Evolutionary conservation across 768 basidiomycete species (phyloP).

Genomic region (Amanita pseudoporphyria): DNA sequence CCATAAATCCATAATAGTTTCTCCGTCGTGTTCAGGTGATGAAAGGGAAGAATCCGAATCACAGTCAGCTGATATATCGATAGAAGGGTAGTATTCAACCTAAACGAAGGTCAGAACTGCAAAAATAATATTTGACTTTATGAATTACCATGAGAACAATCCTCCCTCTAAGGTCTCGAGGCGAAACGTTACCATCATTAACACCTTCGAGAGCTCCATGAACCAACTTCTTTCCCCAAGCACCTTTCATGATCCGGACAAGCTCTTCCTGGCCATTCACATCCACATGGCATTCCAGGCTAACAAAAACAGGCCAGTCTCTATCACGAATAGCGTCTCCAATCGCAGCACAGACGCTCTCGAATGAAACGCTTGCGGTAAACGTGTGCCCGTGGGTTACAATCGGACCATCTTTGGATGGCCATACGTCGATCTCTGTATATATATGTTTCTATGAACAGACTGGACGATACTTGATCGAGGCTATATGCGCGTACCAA

Average conservation of each 20-base stretch:
- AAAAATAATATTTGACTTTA: not conserved
- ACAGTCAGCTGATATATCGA: slow-evolving; percentile 14
- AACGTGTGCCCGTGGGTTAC: slow-evolving; percentile 58
- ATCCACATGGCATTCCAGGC: slow-evolving; percentile 54
- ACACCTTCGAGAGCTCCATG: slow-evolving; percentile 26
- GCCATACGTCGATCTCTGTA: slow-evolving; percentile 59
- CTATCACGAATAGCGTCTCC: slow-evolving; percentile 27
- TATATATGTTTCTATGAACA: slow-evolving; percentile 6
- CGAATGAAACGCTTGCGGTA: slow-evolving; percentile 40
- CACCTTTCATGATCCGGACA: slow-evolving; percentile 39
- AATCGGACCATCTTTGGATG: slow-evolving; percentile 38
- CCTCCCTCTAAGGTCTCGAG: slow-evolving; percentile 37
- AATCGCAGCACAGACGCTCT: slow-evolving; percentile 44
- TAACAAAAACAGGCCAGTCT: slow-evolving; percentile 51
- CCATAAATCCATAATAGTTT: slow-evolving; percentile 6
- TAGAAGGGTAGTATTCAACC: slow-evolving; percentile 47
- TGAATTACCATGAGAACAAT: slow-evolving; percentile 48
- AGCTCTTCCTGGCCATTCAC: slow-evolving; percentile 39
- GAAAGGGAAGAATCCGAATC: slow-evolving; percentile 16
- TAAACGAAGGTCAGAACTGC: slow-evolving; percentile 12
- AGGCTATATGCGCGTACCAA: slow-evolving; percentile 22
- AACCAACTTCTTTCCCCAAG: slow-evolving; percentile 45
- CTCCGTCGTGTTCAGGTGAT: slow-evolving; percentile 12
- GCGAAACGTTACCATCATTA: slow-evolving; percentile 28
- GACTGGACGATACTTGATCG: not conserved